Evolutionary conservation across 768 basidiomycete genomes (phyloP).

Genomic region (Boletus edulis): DNA sequence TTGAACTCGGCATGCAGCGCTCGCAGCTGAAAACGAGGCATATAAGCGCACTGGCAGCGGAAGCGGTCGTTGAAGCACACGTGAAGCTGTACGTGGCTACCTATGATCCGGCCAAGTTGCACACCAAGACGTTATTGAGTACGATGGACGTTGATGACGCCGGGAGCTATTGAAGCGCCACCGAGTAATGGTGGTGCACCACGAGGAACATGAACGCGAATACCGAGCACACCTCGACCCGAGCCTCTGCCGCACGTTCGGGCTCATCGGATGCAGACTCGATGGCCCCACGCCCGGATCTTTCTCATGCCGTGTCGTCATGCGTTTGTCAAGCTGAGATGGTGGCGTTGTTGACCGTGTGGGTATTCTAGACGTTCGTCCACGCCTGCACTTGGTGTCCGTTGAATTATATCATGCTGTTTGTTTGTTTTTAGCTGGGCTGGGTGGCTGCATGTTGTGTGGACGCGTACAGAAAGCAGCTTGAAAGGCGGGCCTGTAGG

Average conservation of each 20-base stretch:
- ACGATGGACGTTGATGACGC: constrained; percentile 7
- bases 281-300: constrained; percentile 6
- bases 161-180: background rate
- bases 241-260: background rate
- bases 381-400: background rate
- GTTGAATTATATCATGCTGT: background rate
- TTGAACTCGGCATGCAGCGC: constrained; percentile 19
- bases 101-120: background rate
- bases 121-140: background rate
- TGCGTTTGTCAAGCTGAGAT: background rate
- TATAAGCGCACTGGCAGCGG: constrained; percentile 26
- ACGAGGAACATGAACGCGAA: background rate
- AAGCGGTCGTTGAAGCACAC: constrained; percentile 36
- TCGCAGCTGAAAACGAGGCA: constrained; percentile 27
- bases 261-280: too few species aligned
- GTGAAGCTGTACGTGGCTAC: constrained; percentile 33
- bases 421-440: background rate
- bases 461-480: constrained; percentile 5
- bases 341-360: background rate
- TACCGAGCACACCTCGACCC: background rate
- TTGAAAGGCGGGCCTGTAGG: background rate
- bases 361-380: background rate
- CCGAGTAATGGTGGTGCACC: background rate
- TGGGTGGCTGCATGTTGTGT: background rate
- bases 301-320: background rate